Evolutionary conservation across 495 filamentous ascomycete species (phyloP), one percentile per base, ranked within the genome.

Genomic region (Aspergillus avenaceus): DNA sequence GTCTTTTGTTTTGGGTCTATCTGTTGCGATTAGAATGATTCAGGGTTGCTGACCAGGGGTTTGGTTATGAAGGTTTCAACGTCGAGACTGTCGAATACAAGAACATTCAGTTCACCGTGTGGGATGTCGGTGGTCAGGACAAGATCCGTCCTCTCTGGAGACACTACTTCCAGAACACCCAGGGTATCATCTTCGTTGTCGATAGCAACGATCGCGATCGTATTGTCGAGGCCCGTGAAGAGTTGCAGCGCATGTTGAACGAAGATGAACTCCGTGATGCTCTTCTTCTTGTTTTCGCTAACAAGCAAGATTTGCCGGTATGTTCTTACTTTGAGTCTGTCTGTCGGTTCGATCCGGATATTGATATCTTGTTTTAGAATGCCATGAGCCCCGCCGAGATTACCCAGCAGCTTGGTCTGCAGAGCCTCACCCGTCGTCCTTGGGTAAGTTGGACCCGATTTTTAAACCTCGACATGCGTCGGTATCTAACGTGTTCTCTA

Each of bases 111-210:
- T 99, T 99, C 80, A 99, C 93, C 69, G 93, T 99, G 72, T 99
- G 93, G 93, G 93, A 99, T 84, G 93, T 99, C 67, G 93, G 93
- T 80, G 93, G 93, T 68, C 93, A 99, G 81, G 93, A 99, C 81
- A 99, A 99, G 88, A 99, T 99, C 72, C 85, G 93, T 72, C 93
- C 93, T 65, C 78, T 99, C 66, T 99, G 93, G 93, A 87, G 93
- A 78, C 93, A 99, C 80, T 99, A 99, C 75, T 99, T 96, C 88
- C 93, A 99, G 80, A 99, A 99, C 78, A 99, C 93, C 56, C 93
- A 99, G 77, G 93, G 93, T 73, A 97, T 99, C 79, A 99, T 99
- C 78, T 99, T 99, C 82, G 93, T 99, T 54, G 95, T 99, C 63
- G 93, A 99, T 75, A 95, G 90, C 84, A 99, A 99, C 72, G 93